Percentiles rank a stretch among this genome's conserved stretches.
Conservation (phyloP, 2,329 filamentous ascomycete genomes). For the Penicillium hordei region DNA sequence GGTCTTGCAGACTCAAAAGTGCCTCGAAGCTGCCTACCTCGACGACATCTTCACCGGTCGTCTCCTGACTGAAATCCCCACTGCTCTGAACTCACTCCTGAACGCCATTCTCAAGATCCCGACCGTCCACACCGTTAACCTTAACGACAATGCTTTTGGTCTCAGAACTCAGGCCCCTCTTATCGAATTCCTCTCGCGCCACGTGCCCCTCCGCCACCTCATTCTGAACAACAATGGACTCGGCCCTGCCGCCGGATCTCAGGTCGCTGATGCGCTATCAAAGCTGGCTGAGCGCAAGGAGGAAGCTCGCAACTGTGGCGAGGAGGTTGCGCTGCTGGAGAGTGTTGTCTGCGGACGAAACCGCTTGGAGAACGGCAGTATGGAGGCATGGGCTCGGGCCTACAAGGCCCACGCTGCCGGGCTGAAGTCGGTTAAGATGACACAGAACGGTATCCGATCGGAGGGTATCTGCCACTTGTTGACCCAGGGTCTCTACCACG, state of each 20-base stretch:
- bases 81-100: conserved; percentile 80
- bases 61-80: conserved; percentile 88
- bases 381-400: conserved; percentile 89
- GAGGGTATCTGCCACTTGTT: conserved; percentile 85
- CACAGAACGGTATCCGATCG: conserved; percentile 94
- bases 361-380: conserved; percentile 90
- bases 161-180: conserved; percentile 92
- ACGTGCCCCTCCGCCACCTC: conserved; percentile 87
- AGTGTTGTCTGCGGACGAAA: conserved; percentile 98
- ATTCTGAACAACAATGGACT: conserved; percentile 98
- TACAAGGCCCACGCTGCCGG: conserved; percentile 76
- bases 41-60: conserved; percentile 98
- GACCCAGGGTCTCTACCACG: conserved; percentile 71
- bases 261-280: conserved; percentile 84
- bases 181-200: conserved; percentile 83
- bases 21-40: conserved; percentile 77
- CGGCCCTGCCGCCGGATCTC: conserved; percentile 83
- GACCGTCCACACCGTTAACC: conserved; percentile 84
- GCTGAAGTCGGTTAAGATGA: conserved; percentile 89
- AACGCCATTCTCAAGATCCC: conserved; percentile 82
- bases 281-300: conserved; percentile 82
- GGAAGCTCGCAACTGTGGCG: conserved; percentile 60
- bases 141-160: conserved; percentile 97
- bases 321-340: conserved; percentile 78
- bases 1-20: conserved; percentile 80